These are phyloP conservation scores for Torulaspora gathmanii DNA, from an alignment of 805 yeast genomes.

Conservation along the genomic window DNA sequence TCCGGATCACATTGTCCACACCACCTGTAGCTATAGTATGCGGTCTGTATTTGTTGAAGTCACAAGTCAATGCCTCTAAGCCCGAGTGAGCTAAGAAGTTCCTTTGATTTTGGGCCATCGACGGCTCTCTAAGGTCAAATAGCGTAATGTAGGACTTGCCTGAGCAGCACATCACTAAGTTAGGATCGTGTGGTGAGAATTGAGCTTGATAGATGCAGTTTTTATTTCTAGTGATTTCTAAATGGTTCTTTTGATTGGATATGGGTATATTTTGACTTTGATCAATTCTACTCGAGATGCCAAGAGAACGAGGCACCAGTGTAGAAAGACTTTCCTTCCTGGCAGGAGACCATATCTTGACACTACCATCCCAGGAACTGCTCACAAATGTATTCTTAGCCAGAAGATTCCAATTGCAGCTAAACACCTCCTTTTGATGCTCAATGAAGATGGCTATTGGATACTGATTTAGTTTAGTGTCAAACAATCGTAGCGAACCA, in stretches of 20 bases:
- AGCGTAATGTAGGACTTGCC: constrained; percentile 69
- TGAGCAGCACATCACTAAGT: constrained; percentile 60
- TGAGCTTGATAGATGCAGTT: constrained; percentile 75
- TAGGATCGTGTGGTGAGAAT: constrained; percentile 82
- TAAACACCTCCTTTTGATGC: constrained; percentile 70
- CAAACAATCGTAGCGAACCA: constrained; percentile 81
- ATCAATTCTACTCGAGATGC: constrained; percentile 23
- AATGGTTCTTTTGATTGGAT: constrained; percentile 36
- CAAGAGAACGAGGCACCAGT: constrained; percentile 38
- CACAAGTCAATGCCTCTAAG: constrained; percentile 72
- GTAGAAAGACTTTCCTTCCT: constrained; percentile 55
- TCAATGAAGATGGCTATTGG: constrained; percentile 75
- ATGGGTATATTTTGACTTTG: constrained; percentile 30
- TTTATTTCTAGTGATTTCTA: constrained; percentile 36
- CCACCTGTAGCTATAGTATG: constrained; percentile 82
- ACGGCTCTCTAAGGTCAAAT: constrained; percentile 75
- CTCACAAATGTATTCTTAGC: constrained; percentile 67
- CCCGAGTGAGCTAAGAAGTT: constrained; percentile 74
- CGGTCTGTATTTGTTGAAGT: constrained; percentile 86
- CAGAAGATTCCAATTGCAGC: constrained; percentile 67
- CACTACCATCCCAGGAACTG: constrained; percentile 88
- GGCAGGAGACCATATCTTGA: constrained; percentile 72
- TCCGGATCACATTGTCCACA: constrained; percentile 76
- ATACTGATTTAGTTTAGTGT: constrained; percentile 56
- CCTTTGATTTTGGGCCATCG: constrained; percentile 46